Percentiles rank a stretch among this genome's conserved stretches.
These are phyloP conservation scores for Takashimella tepidaria DNA, from an alignment of 1,284 basidiomycete genomes.

Conservation along the genomic window DNA sequence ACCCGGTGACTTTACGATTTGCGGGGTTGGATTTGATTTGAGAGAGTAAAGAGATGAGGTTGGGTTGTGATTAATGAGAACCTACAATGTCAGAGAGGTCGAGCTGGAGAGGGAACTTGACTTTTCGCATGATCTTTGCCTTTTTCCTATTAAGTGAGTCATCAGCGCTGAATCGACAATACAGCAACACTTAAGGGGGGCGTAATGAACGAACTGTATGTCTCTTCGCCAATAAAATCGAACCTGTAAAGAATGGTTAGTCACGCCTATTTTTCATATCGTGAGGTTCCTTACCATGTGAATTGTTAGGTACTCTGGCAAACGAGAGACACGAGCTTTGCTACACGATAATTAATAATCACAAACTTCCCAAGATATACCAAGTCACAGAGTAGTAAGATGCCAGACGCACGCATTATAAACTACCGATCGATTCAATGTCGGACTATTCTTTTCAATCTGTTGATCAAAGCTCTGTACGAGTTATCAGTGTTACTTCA, in stretches of 20 bases:
- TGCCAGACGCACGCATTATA: constrained; percentile 63
- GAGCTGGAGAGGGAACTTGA: constrained; percentile 77
- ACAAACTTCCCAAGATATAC: not conserved
- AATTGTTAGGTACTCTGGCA: constrained; percentile 59
- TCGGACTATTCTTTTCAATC: constrained; percentile 78
- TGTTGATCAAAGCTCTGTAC: constrained; percentile 76
- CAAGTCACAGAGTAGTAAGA: too few species aligned
- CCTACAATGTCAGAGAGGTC: constrained; percentile 72
- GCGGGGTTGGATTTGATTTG: not conserved
- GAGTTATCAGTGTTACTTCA: constrained; percentile 2
- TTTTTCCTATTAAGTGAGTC: constrained; percentile 68
- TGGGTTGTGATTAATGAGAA: not conserved
- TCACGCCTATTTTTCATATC: too few species aligned
- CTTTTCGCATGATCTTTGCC: constrained; percentile 90
- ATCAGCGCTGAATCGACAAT: too few species aligned
- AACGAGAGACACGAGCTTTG: constrained; percentile 70
- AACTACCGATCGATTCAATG: constrained; percentile 70
- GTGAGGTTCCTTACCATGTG: constrained; percentile 40
- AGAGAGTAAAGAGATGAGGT: not conserved
- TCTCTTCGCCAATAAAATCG: constrained; percentile 93
- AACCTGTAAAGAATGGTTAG: constrained; percentile 69
- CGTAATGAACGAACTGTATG: constrained; percentile 52
- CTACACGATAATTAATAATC: constrained; percentile 11
- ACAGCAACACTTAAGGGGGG: not conserved
- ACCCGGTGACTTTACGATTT: too few species aligned